Evolutionary conservation across 2,329 filamentous ascomycete species (phyloP).

Genomic region (Ophiostoma piceae): DNA sequence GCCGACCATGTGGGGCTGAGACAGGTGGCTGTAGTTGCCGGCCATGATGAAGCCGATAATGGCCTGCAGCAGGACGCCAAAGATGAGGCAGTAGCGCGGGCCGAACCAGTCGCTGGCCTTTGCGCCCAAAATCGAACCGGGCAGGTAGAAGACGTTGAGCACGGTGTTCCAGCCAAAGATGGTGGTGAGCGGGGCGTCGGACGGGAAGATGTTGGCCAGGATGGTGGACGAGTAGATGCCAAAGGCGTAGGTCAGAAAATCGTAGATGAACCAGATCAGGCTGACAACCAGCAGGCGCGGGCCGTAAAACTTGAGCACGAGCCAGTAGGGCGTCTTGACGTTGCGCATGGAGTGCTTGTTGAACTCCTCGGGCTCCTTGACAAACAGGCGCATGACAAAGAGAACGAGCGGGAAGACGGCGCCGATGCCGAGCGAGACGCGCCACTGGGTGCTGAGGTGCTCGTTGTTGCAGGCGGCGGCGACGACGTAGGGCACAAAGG

Average conservation of each 20-base stretch:
- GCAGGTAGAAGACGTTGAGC: slow-evolving; percentile 84
- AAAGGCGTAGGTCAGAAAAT: slow-evolving; percentile 81
- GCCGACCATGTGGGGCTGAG: slow-evolving; percentile 59
- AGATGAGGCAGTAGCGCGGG: slow-evolving; percentile 65
- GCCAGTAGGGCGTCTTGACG: slow-evolving; percentile 49
- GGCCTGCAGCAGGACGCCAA: slow-evolving; percentile 67
- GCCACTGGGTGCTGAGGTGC: slow-evolving; percentile 72
- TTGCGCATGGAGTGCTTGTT: slow-evolving; percentile 63
- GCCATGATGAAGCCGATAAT: slow-evolving; percentile 86
- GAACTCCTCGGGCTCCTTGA: slow-evolving; percentile 76
- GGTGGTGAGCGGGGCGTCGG: slow-evolving; percentile 58
- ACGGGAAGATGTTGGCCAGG: slow-evolving; percentile 58
- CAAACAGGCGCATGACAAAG: slow-evolving; percentile 63
- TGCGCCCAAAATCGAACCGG: slow-evolving; percentile 72
- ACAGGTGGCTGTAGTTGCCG: slow-evolving; percentile 67
- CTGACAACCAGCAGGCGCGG: slow-evolving; percentile 64
- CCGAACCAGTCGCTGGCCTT: slow-evolving; percentile 74
- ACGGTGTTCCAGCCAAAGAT: slow-evolving; percentile 84
- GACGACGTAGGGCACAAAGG: slow-evolving; percentile 64
- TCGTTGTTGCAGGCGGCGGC: slow-evolving; percentile 52
- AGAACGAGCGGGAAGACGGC: slow-evolving; percentile 70
- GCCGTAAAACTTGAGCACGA: slow-evolving; percentile 64
- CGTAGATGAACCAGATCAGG: slow-evolving; percentile 80
- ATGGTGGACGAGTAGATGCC: slow-evolving; percentile 78
- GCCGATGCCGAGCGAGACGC: slow-evolving; percentile 71